Evolutionary conservation across 345 rosid genomes (phyloP).

Genomic region (Erucastrum elatum): DNA sequence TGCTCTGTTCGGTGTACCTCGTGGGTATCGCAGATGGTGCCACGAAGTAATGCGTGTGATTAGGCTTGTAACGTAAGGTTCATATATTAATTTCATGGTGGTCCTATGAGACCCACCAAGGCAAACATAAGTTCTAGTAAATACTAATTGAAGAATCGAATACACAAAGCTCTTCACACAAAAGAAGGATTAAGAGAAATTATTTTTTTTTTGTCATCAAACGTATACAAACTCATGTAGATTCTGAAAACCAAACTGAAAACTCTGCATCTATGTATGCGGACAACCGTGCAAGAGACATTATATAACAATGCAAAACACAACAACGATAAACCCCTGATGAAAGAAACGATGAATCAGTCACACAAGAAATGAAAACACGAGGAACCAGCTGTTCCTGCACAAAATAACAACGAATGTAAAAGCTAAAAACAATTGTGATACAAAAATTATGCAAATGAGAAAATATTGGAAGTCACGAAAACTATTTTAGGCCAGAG

Average conservation of each 20-base stretch:
- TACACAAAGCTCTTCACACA: slow-evolving; percentile 1
- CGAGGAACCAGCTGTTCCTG: slow-evolving; percentile 34
- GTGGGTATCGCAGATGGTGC: slow-evolving; percentile 28
- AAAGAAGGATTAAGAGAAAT: neutral
- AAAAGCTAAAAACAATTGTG: neutral
- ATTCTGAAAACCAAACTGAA: too few relatives aligned
- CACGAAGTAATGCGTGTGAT: slow-evolving; percentile 23
- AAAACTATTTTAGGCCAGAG: neutral
- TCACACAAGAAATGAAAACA: slow-evolving; percentile 11
- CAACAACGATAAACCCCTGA: neutral
- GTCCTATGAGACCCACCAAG: neutral
- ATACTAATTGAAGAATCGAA: neutral
- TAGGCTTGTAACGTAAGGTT: neutral
- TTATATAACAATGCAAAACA: neutral
- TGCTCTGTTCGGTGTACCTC: neutral
- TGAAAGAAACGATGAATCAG: slow-evolving; percentile 14
- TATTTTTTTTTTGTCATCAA: too few relatives aligned
- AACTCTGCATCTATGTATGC: too few relatives aligned
- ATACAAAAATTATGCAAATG: neutral
- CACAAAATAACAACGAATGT: neutral
- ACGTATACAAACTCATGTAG: too few relatives aligned
- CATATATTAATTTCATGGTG: neutral
- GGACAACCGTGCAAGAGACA: neutral
- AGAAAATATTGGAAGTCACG: neutral
- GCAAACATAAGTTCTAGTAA: neutral